Percentiles rank a stretch among this genome's conserved stretches.
Evolutionary conservation across 768 basidiomycete genomes (phyloP).

Genomic region (Leccinum imitatum): DNA sequence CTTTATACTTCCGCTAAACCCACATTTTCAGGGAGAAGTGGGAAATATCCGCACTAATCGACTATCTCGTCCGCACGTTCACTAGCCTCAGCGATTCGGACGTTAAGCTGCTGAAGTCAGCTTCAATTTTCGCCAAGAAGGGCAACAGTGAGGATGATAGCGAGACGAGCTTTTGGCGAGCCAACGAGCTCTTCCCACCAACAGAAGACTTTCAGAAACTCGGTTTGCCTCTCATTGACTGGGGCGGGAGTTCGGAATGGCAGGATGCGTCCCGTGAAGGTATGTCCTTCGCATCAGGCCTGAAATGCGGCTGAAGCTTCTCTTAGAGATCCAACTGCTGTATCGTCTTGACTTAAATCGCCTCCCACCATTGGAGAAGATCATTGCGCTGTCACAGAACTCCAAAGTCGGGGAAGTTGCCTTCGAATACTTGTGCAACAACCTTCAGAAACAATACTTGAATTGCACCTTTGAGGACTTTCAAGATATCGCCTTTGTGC

Average conservation of each 20-base stretch:
- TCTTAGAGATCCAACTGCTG: not conserved
- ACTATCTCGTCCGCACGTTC: slow-evolving; percentile 1
- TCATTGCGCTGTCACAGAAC: slow-evolving; percentile 63
- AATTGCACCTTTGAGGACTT: slow-evolving; percentile 48
- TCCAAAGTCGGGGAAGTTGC: slow-evolving; percentile 50
- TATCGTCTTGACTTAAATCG: not conserved
- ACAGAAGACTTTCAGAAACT: slow-evolving; percentile 62
- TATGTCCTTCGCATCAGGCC: not conserved
- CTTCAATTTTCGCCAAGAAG: slow-evolving; percentile 43
- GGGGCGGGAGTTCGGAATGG: slow-evolving; percentile 77
- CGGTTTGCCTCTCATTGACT: slow-evolving; percentile 77
- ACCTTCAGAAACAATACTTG: not conserved
- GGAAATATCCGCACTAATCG: not conserved
- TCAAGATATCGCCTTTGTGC: not conserved
- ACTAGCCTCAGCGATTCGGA: not conserved
- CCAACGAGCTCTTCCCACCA: slow-evolving; percentile 82
- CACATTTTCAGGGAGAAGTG: not conserved
- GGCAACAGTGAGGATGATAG: slow-evolving; percentile 32
- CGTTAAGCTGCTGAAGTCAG: not conserved
- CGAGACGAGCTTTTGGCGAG: slow-evolving; percentile 45
- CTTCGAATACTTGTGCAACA: slow-evolving; percentile 72
- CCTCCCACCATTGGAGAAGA: slow-evolving; percentile 54
- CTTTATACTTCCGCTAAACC: not conserved
- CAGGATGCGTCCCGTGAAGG: not conserved
- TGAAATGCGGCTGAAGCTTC: not conserved